phyloP scores from a whole-genome alignment of 1,284 basidiomycete genomes.

The Moesziomyces parantarcticus region DNA sequence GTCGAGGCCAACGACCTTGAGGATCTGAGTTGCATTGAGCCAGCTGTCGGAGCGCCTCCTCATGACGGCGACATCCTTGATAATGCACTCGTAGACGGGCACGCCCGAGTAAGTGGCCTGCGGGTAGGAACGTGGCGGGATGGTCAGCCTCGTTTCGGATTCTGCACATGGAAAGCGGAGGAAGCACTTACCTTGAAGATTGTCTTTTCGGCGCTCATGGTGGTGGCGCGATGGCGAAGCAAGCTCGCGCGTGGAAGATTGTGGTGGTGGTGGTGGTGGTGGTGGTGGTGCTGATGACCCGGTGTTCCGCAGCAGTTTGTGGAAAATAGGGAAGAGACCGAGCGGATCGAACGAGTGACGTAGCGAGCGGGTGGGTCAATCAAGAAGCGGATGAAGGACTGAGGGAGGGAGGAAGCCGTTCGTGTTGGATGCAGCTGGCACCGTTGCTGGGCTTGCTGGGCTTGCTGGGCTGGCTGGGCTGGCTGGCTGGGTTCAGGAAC shows the following conservation, averaged over 20 bases:
- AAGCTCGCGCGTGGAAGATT: neutral
- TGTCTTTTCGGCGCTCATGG: conserved; percentile 47
- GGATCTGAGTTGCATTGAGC: conserved; percentile 96
- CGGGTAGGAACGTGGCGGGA: neutral
- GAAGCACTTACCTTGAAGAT: conserved; percentile 49
- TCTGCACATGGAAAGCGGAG: too few species aligned
- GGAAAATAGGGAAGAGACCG: neutral
- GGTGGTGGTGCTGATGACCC: too few species aligned
- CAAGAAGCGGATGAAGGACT: too few species aligned
- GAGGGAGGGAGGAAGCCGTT: neutral
- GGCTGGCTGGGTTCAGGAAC: neutral
- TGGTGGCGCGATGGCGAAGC: neutral
- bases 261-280: too few species aligned
- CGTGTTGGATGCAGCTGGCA: neutral
- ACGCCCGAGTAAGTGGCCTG: conserved; percentile 70
- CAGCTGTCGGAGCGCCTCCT: conserved; percentile 92
- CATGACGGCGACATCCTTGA: conserved; percentile 83
- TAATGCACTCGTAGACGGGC: conserved; percentile 69
- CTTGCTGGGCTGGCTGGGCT: too few species aligned
- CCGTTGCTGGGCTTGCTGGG: too few species aligned
- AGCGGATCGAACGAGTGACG: neutral
- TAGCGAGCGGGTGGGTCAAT: neutral
- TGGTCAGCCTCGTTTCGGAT: too few species aligned
- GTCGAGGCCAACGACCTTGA: conserved; percentile 99
- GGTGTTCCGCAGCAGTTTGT: too few species aligned